Conservation (phyloP, 768 basidiomycete genomes). For the Kwoniella mangroviensis region DNA sequence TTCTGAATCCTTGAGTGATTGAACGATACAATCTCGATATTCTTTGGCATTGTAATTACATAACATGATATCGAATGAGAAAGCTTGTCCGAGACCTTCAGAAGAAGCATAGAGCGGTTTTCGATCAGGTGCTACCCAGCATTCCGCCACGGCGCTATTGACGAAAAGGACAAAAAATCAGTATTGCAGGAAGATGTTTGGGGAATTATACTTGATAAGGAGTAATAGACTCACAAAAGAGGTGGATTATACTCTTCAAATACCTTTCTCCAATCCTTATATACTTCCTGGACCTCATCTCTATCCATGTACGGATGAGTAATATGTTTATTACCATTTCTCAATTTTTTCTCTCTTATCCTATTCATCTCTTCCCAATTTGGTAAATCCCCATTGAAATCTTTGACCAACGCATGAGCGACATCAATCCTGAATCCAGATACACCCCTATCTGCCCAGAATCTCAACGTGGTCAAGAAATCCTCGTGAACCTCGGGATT, state of each 20-base stretch:
- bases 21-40: constrained; percentile 32
- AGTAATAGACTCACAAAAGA: constrained; percentile 34
- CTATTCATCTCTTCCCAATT: constrained; percentile 29
- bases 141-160: constrained; percentile 47
- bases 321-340: constrained; percentile 26
- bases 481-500: constrained; percentile 42
- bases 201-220: no score
- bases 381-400: constrained; percentile 33
- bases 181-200: not conserved
- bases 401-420: constrained; percentile 46
- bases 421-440: constrained; percentile 50
- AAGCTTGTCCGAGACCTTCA: constrained; percentile 47
- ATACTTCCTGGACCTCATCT: constrained; percentile 45
- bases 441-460: constrained; percentile 50
- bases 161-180: no score
- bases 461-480: constrained; percentile 45
- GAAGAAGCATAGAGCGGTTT: constrained; percentile 45
- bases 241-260: constrained; percentile 51
- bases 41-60: constrained; percentile 34
- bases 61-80: constrained; percentile 50
- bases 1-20: constrained; percentile 25
- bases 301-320: constrained; percentile 41
- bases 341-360: constrained; percentile 27
- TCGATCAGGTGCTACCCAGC: constrained; percentile 46
- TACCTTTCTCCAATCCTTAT: constrained; percentile 46